Evolutionary conservation across 2,329 filamentous ascomycete species (phyloP).

Genomic region (Conoideocrella luteorostrata): DNA sequence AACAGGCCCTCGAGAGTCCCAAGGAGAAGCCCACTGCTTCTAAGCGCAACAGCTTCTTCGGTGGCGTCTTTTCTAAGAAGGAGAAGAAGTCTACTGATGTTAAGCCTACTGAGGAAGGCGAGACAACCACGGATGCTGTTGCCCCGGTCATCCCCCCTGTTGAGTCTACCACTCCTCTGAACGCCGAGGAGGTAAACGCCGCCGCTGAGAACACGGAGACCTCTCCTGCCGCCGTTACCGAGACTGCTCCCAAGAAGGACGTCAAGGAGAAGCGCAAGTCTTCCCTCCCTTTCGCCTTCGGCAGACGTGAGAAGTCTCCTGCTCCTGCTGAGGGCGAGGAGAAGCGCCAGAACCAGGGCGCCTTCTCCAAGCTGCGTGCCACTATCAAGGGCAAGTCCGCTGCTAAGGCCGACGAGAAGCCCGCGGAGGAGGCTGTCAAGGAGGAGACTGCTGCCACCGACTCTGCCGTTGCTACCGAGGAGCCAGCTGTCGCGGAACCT

Average conservation of each 20-base stretch:
- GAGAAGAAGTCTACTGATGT: conserved; percentile 53
- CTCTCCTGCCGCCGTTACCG: conserved; percentile 38
- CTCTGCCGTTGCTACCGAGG: conserved; percentile 21
- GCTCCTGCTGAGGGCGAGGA: conserved; percentile 56
- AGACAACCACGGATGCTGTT: conserved; percentile 39
- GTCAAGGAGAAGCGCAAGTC: conserved; percentile 80
- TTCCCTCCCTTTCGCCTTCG: conserved; percentile 65
- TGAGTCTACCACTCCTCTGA: conserved; percentile 50
- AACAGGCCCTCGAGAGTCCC: conserved; percentile 33
- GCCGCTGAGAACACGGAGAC: conserved; percentile 42
- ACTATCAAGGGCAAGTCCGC: conserved; percentile 45
- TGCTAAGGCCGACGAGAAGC: conserved; percentile 38
- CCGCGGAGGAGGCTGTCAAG: conserved; percentile 27
- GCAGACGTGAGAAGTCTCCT: conserved; percentile 66
- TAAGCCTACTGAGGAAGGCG: conserved; percentile 35
- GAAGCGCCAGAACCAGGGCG: conserved; percentile 21
- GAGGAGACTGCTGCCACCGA: conserved; percentile 24
- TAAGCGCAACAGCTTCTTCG: conserved; percentile 55
- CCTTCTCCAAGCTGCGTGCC: conserved; percentile 56
- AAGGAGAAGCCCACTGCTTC: conserved; percentile 43
- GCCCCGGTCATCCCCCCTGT: conserved; percentile 55
- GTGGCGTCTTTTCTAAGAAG: conserved; percentile 44
- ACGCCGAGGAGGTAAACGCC: conserved; percentile 49
- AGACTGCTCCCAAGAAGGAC: conserved; percentile 54
- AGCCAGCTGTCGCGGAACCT: conserved; percentile 18